Base-by-base conservation (phyloP, 129 eudicot species). In the Kitagawia praeruptora region DNA sequence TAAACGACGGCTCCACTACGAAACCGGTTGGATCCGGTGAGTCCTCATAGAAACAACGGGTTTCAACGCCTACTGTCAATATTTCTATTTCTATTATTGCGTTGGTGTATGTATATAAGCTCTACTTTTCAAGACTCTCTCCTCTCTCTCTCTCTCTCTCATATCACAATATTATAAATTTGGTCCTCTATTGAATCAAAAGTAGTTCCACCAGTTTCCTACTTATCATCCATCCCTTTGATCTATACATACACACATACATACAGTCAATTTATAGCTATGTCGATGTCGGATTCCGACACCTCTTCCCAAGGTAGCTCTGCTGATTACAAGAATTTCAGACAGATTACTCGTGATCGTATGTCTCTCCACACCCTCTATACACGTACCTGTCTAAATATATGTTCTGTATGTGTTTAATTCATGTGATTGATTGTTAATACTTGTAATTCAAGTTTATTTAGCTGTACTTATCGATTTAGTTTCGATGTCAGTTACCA, bases 251-350 rank as follows among this genome's bases (percentile, higher is more conserved):
- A 31, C 58, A 31, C 1, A 31, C 34, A 31, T 31, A 31, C 34
- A 51, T 1, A 51, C 58, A 51, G 12, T 11, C 49, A 3, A 46
- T 19, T 16, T 8, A 14, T 49, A 51, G 2, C 74, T 63, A 83
- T 84, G 86, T 84, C 83, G 75, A 75, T 76, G 80, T 84, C 81
- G n/a, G 86, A 84, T 80, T 84, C 86, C 37, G 83, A 84, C 39
- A 28, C 78, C 7, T 80, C 86, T 10, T 84, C 81, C 2, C 83
- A 61, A 25, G 69, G 76, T 10, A 80, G 72, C 74, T 31, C 74
- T 71, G 81, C 81, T 76, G 86, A 80, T 39, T 69, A 83, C 64
- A 79, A 70, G 58, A 48, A 76, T 77, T 84, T 84, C 83, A 31
- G 81, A 40, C 86, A 84, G 46, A 69, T 80, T 48, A 76, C 80